Percentiles rank a stretch among this genome's conserved stretches.
Evolutionary conservation across 768 basidiomycete genomes (phyloP).

Genomic region (Daedaleopsis sinensis): DNA sequence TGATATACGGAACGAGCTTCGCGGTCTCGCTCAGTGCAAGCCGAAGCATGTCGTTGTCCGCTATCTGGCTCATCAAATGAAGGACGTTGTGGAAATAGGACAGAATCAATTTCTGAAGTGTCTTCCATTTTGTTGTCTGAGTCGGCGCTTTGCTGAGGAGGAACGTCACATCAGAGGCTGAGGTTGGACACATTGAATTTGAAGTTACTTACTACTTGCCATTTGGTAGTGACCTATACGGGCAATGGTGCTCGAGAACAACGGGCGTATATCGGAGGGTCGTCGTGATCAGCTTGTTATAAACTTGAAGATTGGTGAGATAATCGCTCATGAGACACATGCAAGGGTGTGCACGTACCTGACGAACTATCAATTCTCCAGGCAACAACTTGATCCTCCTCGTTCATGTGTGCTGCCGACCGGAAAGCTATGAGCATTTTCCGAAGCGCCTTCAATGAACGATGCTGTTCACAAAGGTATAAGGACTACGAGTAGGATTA

Average conservation of each 20-base stretch:
- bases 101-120: slow-evolving; percentile 83
- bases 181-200: too few relatives aligned
- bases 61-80: slow-evolving; percentile 75
- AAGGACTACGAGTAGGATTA: neutral
- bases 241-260: slow-evolving; percentile 83
- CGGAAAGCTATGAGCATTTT: slow-evolving; percentile 90
- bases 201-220: slow-evolving; percentile 77
- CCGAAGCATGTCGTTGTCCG: slow-evolving; percentile 63
- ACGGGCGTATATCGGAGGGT: slow-evolving; percentile 90
- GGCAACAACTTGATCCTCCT: slow-evolving; percentile 75
- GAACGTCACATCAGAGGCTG: too few relatives aligned
- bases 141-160: slow-evolving; percentile 75
- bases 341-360: slow-evolving; percentile 45
- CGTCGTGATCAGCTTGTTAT: slow-evolving; percentile 89
- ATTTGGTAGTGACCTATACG: slow-evolving; percentile 78
- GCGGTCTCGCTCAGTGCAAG: slow-evolving; percentile 83
- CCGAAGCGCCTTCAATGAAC: slow-evolving; percentile 80
- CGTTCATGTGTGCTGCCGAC: slow-evolving; percentile 87
- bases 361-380: slow-evolving; percentile 86
- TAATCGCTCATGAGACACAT: neutral
- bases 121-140: slow-evolving; percentile 79
- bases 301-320: slow-evolving; percentile 57
- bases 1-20: slow-evolving; percentile 88
- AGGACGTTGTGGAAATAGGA: slow-evolving; percentile 90
- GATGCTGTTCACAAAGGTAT: slow-evolving; percentile 56